Conservation (phyloP, 495 filamentous ascomycete genomes). For the Talaromyces liani region DNA sequence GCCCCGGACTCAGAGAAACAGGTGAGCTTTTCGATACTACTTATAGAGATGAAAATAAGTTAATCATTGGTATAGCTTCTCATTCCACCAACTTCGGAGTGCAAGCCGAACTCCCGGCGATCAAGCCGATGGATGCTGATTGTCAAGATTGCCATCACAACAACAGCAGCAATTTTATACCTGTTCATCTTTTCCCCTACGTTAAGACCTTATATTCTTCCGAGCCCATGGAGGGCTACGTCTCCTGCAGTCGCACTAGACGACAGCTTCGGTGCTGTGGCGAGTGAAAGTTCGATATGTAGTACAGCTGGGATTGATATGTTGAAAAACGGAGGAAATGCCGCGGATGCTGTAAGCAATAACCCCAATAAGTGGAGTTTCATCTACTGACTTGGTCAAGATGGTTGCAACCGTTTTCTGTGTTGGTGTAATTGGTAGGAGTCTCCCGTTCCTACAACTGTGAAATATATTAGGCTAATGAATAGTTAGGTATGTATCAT, state of each 20-base stretch:
- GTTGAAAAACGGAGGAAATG: conserved; percentile 61
- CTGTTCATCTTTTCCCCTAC: neutral
- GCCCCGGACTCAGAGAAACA: conserved; percentile 5
- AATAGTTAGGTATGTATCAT: conserved; percentile 66
- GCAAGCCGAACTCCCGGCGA: neutral
- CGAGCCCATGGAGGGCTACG: neutral
- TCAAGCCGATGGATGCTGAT: neutral
- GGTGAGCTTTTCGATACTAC: neutral
- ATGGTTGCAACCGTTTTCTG: conserved; percentile 67
- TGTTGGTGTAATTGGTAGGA: conserved; percentile 61
- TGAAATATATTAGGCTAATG: conserved; percentile 4
- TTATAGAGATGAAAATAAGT: neutral
- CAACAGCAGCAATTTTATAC: neutral
- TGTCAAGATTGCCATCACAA: neutral
- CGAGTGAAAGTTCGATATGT: conserved; percentile 68
- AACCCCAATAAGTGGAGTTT: neutral
- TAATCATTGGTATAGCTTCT: neutral
- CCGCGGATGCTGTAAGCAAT: conserved; percentile 57
- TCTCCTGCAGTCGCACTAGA: neutral
- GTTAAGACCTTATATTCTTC: neutral
- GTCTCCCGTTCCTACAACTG: conserved; percentile 2
- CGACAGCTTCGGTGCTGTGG: conserved; percentile 59
- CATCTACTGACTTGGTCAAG: conserved; percentile 15
- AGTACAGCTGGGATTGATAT: conserved; percentile 69
- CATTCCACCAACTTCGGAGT: neutral